Base-by-base conservation (phyloP, 176 grass and related monocot genomes). In the Juncus effusus region DNA sequence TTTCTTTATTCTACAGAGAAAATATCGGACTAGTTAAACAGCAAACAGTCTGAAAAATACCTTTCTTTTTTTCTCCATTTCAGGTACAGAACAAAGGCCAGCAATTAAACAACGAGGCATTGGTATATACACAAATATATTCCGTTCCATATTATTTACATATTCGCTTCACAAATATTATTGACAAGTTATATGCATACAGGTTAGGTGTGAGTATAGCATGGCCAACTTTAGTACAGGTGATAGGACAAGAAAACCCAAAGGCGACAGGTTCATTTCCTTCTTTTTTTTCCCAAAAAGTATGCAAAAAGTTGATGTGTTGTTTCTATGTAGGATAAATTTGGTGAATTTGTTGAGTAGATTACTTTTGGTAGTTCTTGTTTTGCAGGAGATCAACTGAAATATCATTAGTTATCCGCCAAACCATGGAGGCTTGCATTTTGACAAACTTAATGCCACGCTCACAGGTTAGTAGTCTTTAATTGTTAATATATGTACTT, bases 211-310 rank as follows among this genome's bases (percentile, higher is more conserved):
- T 73, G 93, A 92, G 64, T 97, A 93, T 78, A 86, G 94, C 72
- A 92, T 97, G 94, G 93, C 94, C 57, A 90, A 99, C 61, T 97
- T 99, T 77, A 93, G 94, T 83, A 99, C 94, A 6, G 94, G 94
- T 53, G 88, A 93, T 87, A 71, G 88, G 38, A 73, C 77, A 71
- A 97, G 94, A 77, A 97, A 75, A 60, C 88, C 85, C 36, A 99
- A 89, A 67, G 88, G 94, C 40, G 88, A 99, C 80, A 93, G 88
- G 88, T 74, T 55, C 56, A 74, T 28, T 58, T 68, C 3, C 40
- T 47, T 47, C 9, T 47, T 47, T 6, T 47, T 47, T 47, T 47
- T 47, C 4, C 9, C 9, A 47, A 47, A 0, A n/a, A n/a, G n/a
- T n/a, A n/a, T n/a, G n/a, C n/a, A n/a, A n/a, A n/a, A n/a, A n/a